These are phyloP conservation scores for Hsuehochloa calcarea DNA, from an alignment of 176 grass and related monocot genomes.

Conservation along the genomic window DNA sequence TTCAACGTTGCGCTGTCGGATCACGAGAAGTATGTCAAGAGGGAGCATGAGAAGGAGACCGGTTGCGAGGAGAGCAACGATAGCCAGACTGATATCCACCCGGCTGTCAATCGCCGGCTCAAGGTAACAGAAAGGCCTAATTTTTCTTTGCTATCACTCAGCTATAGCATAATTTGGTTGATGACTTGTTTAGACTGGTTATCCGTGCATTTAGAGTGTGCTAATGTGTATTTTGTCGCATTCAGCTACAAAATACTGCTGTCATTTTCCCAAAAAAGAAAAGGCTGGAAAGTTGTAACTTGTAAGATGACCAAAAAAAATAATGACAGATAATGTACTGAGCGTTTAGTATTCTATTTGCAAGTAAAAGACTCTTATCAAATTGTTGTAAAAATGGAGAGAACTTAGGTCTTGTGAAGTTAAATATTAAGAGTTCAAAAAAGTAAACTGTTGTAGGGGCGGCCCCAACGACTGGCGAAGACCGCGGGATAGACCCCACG, in stretches of 20 bases:
- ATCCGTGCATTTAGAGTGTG: not conserved
- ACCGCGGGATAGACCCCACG: no score
- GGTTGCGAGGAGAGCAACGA: slow-evolving; percentile 56
- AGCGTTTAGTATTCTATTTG: not conserved
- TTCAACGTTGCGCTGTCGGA: slow-evolving; percentile 97
- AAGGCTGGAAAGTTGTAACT: not conserved
- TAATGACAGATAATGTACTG: not conserved
- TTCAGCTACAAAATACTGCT: not conserved
- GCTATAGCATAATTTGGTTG: not conserved
- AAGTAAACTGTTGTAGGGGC: no score
- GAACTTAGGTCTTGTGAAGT: not conserved
- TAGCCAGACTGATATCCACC: slow-evolving; percentile 80
- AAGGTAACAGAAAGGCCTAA: slow-evolving; percentile 48
- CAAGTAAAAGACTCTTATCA: not conserved
- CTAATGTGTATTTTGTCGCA: not conserved
- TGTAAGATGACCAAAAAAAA: not conserved
- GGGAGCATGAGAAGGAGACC: slow-evolving; percentile 90
- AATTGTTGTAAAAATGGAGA: not conserved
- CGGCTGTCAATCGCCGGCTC: slow-evolving; percentile 81
- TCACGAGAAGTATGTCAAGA: slow-evolving; percentile 95
- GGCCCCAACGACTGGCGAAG: no score
- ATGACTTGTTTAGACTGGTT: not conserved
- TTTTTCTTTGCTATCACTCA: not conserved
- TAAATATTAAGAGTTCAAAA: not conserved
- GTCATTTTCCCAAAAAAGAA: not conserved